These are phyloP conservation scores for Claviceps maximensis DNA, from an alignment of 2,329 filamentous ascomycete genomes.

Conservation along the genomic window DNA sequence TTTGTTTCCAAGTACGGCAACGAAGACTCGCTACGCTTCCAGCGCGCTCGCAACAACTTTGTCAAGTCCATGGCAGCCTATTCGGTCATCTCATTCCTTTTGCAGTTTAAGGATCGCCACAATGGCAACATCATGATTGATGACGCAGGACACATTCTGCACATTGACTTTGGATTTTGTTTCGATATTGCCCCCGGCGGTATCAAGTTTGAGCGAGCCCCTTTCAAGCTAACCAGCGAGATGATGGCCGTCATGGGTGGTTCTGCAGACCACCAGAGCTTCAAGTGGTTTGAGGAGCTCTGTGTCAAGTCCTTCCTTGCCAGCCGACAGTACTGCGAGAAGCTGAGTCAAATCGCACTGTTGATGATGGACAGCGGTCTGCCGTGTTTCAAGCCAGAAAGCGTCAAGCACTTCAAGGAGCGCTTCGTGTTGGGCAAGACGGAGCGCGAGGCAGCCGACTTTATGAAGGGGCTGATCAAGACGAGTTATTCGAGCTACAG, in stretches of 20 bases:
- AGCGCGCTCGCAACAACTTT: conserved; percentile 90
- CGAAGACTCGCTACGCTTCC: conserved; percentile 87
- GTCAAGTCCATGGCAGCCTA: conserved; percentile 99
- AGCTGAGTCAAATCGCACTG: conserved; percentile 77
- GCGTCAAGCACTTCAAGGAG: conserved; percentile 81
- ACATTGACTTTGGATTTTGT: conserved; percentile 99
- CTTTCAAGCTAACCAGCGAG: conserved; percentile 93
- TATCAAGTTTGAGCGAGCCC: conserved; percentile 92
- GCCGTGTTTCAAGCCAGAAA: conserved; percentile 96
- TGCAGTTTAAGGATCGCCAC: conserved; percentile 98
- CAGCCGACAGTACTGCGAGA: conserved; percentile 71
- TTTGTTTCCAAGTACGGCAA: conserved; percentile 96
- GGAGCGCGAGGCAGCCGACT: conserved; percentile 87
- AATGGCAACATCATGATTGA: conserved; percentile 99
- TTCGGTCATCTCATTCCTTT: conserved; percentile 86
- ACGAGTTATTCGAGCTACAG: conserved; percentile 85
- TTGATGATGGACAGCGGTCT: conserved; percentile 94
- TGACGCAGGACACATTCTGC: conserved; percentile 89
- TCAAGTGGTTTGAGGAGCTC: conserved; percentile 92
- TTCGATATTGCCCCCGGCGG: conserved; percentile 97
- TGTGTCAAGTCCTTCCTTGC: conserved; percentile 93
- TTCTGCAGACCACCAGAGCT: conserved; percentile 68
- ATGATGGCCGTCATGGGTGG: conserved; percentile 99
- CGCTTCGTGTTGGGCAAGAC: conserved; percentile 85
- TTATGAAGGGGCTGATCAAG: conserved; percentile 78